Conservation (phyloP, 805 yeast species). For the Lipomyces spencermartinsiae region DNA sequence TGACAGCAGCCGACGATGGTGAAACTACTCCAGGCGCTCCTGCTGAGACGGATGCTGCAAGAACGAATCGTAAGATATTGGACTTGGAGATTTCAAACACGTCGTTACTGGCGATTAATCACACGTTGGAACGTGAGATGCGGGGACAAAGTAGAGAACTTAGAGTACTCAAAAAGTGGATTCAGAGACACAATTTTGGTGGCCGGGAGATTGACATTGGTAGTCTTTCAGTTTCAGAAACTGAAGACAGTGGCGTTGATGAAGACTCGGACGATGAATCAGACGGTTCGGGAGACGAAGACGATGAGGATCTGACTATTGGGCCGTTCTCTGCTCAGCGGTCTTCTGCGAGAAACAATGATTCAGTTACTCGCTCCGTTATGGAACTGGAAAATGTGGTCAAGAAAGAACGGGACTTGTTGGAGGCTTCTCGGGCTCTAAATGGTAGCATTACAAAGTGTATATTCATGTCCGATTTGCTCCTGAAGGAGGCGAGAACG, state of each 20-base stretch:
- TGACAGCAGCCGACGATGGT: background rate
- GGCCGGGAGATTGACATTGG: background rate
- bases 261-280: conserved; percentile 5
- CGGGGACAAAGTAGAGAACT: conserved; percentile 40
- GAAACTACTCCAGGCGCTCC: background rate
- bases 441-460: conserved; percentile 26
- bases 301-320: conserved; percentile 16
- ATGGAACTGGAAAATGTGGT: conserved; percentile 2
- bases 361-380: background rate
- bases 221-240: conserved; percentile 9
- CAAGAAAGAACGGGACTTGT: conserved; percentile 17
- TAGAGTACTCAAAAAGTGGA: conserved; percentile 32
- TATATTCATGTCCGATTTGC: conserved; percentile 22
- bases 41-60: conserved; percentile 24
- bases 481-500: conserved; percentile 24
- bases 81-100: conserved; percentile 45
- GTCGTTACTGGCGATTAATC: conserved; percentile 42
- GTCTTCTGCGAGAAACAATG: background rate
- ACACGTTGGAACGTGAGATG: conserved; percentile 41
- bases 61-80: conserved; percentile 40
- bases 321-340: background rate
- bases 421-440: conserved; percentile 17
- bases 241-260: conserved; percentile 20
- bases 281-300: conserved; percentile 7
- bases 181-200: conserved; percentile 13